Evolutionary conservation across 2,329 filamentous ascomycete species (phyloP), one percentile per base, ranked within the genome.

Genomic region (Cordyceps farinosa): DNA sequence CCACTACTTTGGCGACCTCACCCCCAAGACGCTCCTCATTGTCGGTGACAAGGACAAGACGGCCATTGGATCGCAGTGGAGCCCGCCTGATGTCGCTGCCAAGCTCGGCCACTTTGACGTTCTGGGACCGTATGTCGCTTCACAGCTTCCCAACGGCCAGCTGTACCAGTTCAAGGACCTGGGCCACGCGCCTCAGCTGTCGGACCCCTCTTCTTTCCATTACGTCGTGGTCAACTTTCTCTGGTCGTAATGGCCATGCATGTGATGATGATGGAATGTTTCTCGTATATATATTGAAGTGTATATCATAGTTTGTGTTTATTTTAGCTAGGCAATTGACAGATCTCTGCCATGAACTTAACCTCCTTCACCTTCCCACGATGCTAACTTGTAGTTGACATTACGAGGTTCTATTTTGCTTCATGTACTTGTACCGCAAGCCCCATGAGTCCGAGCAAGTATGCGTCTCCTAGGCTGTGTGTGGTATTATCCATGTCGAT

Each of bases 121-220:
- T 3, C 70, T 86, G 11, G 82, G 82, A 0, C 77, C 77, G n/a
- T 67, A 77, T 64, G 77, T 79, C 0, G 76, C 76, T 8, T 73
- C 69, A 0, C 72, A 74, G 65, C 81, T 84, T 47, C 78, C 78
- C 1, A 74, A 79, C 44, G 74, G 74, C 40, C 75, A 77, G 9
- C 70, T 84, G 58, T 69, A 83, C 44, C 77, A 78, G 53, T 84
- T 84, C 65, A 71, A 76, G 0, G 75, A 78, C 32, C 67, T 82
- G 44, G 83, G 82, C 1, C 82, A 85, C 64, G 77, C 81, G 42
- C 82, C 82, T 15, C 82, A 84, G 67, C 80, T 84, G 60, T 81
- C 83, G 64, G 77, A 78, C 32, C 80, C 82, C 1, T 74, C 74
- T 3, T 70, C 67, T 42, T 84, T 83, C 65, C 79, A 84, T 67